Evolutionary conservation across 495 filamentous ascomycete species (phyloP).

Genomic region (Glutinoglossum americanum): DNA sequence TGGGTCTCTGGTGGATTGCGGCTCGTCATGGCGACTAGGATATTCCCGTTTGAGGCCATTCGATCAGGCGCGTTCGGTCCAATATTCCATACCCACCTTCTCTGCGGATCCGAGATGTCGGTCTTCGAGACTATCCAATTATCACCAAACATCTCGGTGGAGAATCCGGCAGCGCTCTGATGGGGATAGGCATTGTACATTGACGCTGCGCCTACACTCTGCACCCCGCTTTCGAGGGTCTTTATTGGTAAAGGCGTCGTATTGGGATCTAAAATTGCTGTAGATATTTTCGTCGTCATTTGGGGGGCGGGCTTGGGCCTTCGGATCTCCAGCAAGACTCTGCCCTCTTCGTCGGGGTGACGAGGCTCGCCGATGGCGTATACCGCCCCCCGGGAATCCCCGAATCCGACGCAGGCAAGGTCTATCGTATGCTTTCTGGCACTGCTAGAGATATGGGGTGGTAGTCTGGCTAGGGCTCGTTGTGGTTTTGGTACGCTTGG

Average conservation of each 20-base stretch:
- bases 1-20: not conserved
- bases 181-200: not conserved
- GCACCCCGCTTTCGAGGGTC: not conserved
- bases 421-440: not conserved
- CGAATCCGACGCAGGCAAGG: not conserved
- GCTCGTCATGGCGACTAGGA: not conserved
- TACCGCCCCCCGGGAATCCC: not conserved
- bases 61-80: not conserved
- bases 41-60: not conserved
- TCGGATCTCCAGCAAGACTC: not conserved
- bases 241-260: not conserved
- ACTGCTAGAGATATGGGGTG: no score
- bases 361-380: conserved; percentile 1
- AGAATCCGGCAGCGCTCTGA: not conserved
- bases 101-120: not conserved
- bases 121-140: not conserved
- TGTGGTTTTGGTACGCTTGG: not conserved
- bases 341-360: not conserved
- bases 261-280: not conserved
- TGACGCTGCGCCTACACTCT: not conserved
- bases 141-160: not conserved
- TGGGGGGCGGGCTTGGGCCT: not conserved
- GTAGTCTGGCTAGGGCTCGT: not conserved
- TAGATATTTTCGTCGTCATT: not conserved
- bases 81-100: not conserved